Conservation (phyloP, 805 yeast species). For the Ogataea pini region DNA sequence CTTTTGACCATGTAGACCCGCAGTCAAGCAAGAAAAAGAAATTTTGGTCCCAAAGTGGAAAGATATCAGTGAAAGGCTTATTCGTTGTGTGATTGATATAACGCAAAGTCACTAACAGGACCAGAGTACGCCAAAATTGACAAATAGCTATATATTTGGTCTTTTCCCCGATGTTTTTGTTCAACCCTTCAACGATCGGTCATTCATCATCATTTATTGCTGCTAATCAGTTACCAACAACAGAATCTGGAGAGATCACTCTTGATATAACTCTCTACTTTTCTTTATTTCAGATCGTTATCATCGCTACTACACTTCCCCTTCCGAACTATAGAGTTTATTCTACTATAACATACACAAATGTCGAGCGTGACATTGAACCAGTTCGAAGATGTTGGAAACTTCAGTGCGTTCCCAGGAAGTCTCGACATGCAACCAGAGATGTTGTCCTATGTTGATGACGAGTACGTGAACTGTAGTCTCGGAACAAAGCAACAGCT, state of each 20-base stretch:
- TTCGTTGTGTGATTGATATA: conserved; percentile 9
- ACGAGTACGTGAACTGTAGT: conserved; percentile 9
- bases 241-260: background rate
- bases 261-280: background rate
- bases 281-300: background rate
- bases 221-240: background rate
- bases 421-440: conserved; percentile 14
- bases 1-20: background rate
- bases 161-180: conserved; percentile 2
- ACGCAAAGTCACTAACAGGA: conserved; percentile 9
- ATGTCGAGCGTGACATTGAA: conserved; percentile 18
- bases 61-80: conserved; percentile 3
- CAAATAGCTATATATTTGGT: conserved; percentile 3
- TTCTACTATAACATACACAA: conserved; percentile 1
- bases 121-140: conserved; percentile 2
- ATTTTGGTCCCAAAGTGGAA: conserved; percentile 9
- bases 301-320: background rate
- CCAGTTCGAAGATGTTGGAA: conserved; percentile 18
- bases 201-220: background rate
- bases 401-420: conserved; percentile 1
- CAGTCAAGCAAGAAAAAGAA: conserved; percentile 9
- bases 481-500: background rate
- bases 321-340: background rate
- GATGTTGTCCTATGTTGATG: conserved; percentile 15
- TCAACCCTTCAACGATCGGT: background rate